Percentiles rank a stretch among this genome's conserved stretches.
These are phyloP conservation scores for Cordyceps tenuipes DNA, from an alignment of 2,329 filamentous ascomycete species.

Conservation along the genomic window DNA sequence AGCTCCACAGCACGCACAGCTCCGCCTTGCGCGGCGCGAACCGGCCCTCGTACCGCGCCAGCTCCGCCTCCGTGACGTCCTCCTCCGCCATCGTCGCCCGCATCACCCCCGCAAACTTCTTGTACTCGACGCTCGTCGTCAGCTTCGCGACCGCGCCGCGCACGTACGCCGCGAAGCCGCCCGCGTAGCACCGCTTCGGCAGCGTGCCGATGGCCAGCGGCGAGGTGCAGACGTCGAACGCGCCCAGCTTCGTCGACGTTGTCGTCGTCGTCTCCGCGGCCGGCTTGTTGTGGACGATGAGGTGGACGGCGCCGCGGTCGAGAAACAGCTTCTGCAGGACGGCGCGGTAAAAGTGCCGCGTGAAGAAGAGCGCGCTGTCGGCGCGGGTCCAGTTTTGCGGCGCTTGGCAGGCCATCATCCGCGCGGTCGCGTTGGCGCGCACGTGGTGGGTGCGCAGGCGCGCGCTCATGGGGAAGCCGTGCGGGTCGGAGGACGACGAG, in stretches of 20 bases:
- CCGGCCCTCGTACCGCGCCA: conserved; percentile 57
- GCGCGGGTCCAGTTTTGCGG: conserved; percentile 79
- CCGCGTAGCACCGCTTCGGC: conserved; percentile 68
- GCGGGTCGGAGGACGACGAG: conserved; percentile 54
- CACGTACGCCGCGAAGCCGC: conserved; percentile 63
- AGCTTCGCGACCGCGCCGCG: conserved; percentile 74
- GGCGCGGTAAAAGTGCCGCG: conserved; percentile 84
- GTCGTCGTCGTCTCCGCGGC: too few relatives aligned
- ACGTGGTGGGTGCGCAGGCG: conserved; percentile 56
- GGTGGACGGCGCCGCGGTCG: conserved; percentile 68
- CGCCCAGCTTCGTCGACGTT: conserved; percentile 26
- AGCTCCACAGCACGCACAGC: conserved; percentile 77
- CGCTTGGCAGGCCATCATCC: conserved; percentile 97
- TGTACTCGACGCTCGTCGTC: conserved; percentile 46
- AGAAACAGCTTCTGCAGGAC: conserved; percentile 88
- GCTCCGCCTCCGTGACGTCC: conserved; percentile 64
- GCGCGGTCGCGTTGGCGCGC: conserved; percentile 85
- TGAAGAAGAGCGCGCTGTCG: conserved; percentile 85
- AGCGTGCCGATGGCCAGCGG: conserved; percentile 84
- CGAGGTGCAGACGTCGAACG: conserved; percentile 54
- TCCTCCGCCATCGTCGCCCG: conserved; percentile 52
- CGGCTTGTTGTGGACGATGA: conserved; percentile 42
- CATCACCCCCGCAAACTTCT: conserved; percentile 53
- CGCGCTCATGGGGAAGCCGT: conserved; percentile 89
- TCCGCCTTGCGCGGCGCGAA: conserved; percentile 67